Base-by-base conservation (phyloP, 164 flowering plant genomes). In the Aristolochia californica region DNA sequence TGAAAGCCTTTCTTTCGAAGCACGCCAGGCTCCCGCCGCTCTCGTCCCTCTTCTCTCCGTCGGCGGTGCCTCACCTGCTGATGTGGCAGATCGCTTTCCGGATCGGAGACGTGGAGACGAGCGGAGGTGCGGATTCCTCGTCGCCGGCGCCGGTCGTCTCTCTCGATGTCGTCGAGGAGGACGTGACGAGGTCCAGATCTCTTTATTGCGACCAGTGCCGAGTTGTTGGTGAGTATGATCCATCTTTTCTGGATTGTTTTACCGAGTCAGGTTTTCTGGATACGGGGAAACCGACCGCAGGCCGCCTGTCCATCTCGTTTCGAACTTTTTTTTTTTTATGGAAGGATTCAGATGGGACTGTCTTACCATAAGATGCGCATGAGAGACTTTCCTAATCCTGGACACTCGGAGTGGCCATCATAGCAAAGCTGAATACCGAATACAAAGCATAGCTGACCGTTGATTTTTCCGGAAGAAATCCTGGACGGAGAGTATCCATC, bases 181-280 rank as follows among this genome's bases (percentile, higher is more conserved):
- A 87, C 40, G 97, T 85, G 0, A 64, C 81, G 27, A 75, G 78
- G 63, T 83, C 95, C 61, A 82, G 87, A 79, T 84, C 90, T 13
- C 79, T 85, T 11, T 83, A 87, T 67, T 90, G 97, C 65, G 90
- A 87, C 58, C 93, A 87, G 75, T 90, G 97, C 78, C 88, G 93
- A 54, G 95, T 87, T 24, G 85, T 90, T 9, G 97, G 97, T 90
- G 83, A 80, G 93, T 62, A 14, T 16, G 8, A 18, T 18, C 27
- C 48, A 10, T 7, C 8, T 22, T 25, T 11, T 18, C 30, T 54
- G 24, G 26, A 4, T 28, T 56, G 27, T 2, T 59, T 2, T 59
- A 8, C 16, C 25, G 25, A 24, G 40, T 26, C 26, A 12, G 0
- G 40, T 34, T 34, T 7, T 34, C 40, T 12, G 7, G 40, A n/a